These are phyloP conservation scores for Piromyces finnis DNA, from an alignment of 192 early-diverging fungal species.

Conservation along the genomic window DNA sequence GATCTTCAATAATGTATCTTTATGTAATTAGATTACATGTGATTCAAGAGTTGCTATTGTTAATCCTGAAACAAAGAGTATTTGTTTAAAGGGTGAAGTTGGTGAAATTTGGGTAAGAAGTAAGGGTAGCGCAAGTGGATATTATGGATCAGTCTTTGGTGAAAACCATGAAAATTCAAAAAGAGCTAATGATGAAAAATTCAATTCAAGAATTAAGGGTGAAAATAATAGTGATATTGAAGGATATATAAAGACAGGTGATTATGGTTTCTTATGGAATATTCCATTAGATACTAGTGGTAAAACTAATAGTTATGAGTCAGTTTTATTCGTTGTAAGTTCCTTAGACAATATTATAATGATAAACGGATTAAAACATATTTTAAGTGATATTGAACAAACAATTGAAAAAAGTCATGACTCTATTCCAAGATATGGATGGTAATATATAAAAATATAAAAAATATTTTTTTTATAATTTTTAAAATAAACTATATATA, in stretches of 20 bases:
- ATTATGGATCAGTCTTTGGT: slow-evolving; percentile 9
- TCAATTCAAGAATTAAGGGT: slow-evolving; percentile 24
- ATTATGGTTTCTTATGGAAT: slow-evolving; percentile 64
- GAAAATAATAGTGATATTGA: slow-evolving; percentile 22
- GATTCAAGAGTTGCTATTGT: slow-evolving; percentile 73
- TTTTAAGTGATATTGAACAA: slow-evolving; percentile 52
- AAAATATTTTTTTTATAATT: no score
- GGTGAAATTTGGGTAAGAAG: slow-evolving; percentile 79
- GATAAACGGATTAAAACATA: slow-evolving; percentile 52
- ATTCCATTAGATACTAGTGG: slow-evolving; percentile 30
- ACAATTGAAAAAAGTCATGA: slow-evolving; percentile 49
- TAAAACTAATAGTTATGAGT: slow-evolving; percentile 33
- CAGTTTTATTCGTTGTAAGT: slow-evolving; percentile 62
- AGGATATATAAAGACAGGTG: slow-evolving; percentile 59
- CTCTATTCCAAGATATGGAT: slow-evolving; percentile 21
- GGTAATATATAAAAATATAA: slow-evolving; percentile 12
- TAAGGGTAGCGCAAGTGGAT: slow-evolving; percentile 26
- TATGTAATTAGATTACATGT: slow-evolving; percentile 44
- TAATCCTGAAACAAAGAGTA: slow-evolving; percentile 49
- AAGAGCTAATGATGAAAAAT: neutral
- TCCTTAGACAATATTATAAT: slow-evolving; percentile 49
- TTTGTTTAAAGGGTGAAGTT: slow-evolving; percentile 46
- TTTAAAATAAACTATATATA: no score
- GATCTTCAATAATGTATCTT: no score
- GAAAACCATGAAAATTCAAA: neutral